These are phyloP conservation scores for Leptodontidium sp. DNA, from an alignment of 2,329 filamentous ascomycete species.

Conservation along the genomic window DNA sequence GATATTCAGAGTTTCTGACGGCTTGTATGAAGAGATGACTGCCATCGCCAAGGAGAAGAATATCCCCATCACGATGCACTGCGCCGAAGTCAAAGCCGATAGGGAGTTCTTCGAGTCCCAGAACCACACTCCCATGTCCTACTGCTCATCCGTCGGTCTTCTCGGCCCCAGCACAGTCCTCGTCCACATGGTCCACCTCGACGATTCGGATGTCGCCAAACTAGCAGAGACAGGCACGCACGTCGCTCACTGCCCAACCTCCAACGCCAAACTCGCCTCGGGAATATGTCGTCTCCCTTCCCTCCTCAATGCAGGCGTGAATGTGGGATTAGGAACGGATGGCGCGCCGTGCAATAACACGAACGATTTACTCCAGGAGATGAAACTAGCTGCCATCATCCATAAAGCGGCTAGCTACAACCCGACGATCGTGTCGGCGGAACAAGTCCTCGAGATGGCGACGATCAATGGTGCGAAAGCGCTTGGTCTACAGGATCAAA, in stretches of 20 bases:
- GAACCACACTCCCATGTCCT: conserved; percentile 19
- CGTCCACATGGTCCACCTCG: conserved; percentile 26
- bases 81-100: conserved; percentile 21
- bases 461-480: conserved; percentile 34
- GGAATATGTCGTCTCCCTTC: conserved; percentile 24
- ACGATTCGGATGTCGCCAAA: conserved; percentile 16
- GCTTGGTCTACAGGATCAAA: conserved; percentile 20
- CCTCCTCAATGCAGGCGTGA: conserved; percentile 22
- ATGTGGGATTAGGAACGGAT: conserved; percentile 24
- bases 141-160: conserved; percentile 24
- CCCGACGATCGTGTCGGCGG: conserved; percentile 23
- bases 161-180: conserved; percentile 20
- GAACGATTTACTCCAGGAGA: conserved; percentile 29
- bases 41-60: conserved; percentile 8
- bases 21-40: conserved; percentile 16
- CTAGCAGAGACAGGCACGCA: conserved; percentile 23
- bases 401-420: conserved; percentile 23
- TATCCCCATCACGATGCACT: conserved; percentile 29
- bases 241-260: conserved; percentile 28
- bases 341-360: conserved; percentile 31
- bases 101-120: conserved; percentile 9
- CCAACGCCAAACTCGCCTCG: conserved; percentile 26
- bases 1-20: background rate
- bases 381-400: conserved; percentile 26
- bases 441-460: conserved; percentile 48